Conservation (phyloP, 2,329 filamentous ascomycete genomes). For the Colletotrichum gigasporum region DNA sequence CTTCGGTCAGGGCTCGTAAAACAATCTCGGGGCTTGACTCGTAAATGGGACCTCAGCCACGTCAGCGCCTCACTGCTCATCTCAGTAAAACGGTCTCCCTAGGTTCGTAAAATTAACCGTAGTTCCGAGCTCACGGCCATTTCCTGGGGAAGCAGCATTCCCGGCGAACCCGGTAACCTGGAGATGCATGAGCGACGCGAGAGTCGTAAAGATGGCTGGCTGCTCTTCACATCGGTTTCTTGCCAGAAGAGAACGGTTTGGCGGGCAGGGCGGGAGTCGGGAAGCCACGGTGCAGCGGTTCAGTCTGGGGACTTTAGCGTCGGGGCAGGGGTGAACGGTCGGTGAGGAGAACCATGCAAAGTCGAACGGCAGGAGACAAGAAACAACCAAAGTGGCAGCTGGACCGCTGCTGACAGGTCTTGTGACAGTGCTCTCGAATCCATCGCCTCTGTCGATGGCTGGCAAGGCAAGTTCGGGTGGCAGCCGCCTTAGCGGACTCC, state of each 20-base stretch:
- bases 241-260: background rate
- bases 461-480: conserved; percentile 7
- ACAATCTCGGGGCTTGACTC: conserved; percentile 28
- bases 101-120: background rate
- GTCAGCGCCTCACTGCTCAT: conserved; percentile 24
- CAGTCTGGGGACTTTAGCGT: conserved; percentile 1
- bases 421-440: conserved; percentile 4
- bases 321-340: background rate
- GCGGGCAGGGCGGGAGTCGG: background rate
- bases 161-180: background rate
- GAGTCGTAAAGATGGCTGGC: no score
- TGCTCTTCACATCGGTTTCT: background rate
- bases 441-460: background rate
- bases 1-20: background rate
- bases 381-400: conserved; percentile 5
- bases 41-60: conserved; percentile 22
- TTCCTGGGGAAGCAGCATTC: background rate
- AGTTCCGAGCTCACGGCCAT: background rate
- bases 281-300: background rate
- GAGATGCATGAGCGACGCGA: background rate
- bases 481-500: conserved; percentile 8
- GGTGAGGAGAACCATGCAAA: background rate
- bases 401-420: background rate
- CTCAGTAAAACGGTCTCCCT: conserved; percentile 5
- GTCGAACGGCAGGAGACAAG: background rate